Base-by-base conservation (phyloP, 371 early-diverging fungal genomes). In the Rhizopus arrhizus region DNA sequence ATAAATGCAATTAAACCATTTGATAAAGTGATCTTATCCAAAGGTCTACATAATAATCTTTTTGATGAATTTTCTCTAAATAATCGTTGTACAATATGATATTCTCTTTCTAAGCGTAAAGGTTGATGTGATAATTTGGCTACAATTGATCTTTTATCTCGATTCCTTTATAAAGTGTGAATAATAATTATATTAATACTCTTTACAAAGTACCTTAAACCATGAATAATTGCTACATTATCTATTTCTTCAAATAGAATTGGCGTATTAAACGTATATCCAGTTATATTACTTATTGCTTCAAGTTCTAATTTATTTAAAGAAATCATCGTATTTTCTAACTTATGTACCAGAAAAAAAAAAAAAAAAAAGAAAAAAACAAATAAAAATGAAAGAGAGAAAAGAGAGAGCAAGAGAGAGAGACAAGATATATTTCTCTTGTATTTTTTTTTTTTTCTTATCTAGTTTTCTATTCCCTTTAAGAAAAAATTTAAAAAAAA, bases 71-170 rank as follows among this genome's bases (percentile, higher is more conserved):
- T 28, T 43, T 73, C 67, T 43, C 57, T 59, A 41, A 69, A 75
- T 15, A 78, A 56, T 35, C 75, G 71, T 56, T 73, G 71, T 33
- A 73, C 66, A 50, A 73, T 78, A 46, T 78, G 78, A 56, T 70
- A 78, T 61, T 78, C 78, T 65, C 78, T 64, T 66, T 78, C 78
- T 47, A 78, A 58, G 38, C 72, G 61, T 50, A 78, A 57, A 3
- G 73, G 68, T 52, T 78, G 75, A 58, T 69, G 71, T 46, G 78
- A 78, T 54, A 78, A 53, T 58, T 78, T 78, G 15, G 72, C 75
- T 50, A 78, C 60, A 31, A 78, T 72, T 13, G 73, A 75, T 29
- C 70, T 53, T 60, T 61, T 59, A 55, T 78, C 78, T 58, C 70
- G 61, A 36, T 69, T 68, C 62, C 74, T 73, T 53, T 22, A 58